phyloP scores from a whole-genome alignment of 2,329 filamentous ascomycete genomes.

The Ceratocystis ficicola region DNA sequence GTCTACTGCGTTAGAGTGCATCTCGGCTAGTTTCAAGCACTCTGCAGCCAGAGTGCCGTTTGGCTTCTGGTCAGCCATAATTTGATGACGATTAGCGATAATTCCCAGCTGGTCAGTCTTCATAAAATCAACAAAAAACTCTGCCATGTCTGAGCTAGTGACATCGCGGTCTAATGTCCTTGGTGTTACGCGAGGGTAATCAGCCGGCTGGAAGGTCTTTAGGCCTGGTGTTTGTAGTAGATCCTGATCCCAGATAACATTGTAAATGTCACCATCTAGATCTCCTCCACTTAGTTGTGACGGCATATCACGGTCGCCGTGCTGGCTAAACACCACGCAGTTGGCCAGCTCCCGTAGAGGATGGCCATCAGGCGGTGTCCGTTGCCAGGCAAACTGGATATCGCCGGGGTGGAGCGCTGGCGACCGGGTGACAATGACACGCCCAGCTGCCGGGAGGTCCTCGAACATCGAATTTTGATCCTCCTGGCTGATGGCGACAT shows the following conservation, averaged over 20 bases:
- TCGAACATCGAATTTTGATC: conserved; percentile 5
- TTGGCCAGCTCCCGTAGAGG: conserved; percentile 53
- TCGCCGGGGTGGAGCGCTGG: conserved; percentile 75
- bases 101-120: conserved; percentile 51
- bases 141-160: conserved; percentile 52
- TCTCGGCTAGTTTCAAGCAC: conserved; percentile 45
- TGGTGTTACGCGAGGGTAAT: conserved; percentile 52
- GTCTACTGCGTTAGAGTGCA: conserved; percentile 62
- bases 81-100: conserved; percentile 52
- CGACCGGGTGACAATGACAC: conserved; percentile 59
- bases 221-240: conserved; percentile 33
- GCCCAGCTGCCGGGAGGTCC: conserved; percentile 25
- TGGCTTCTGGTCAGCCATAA: conserved; percentile 46
- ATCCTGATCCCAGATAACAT: conserved; percentile 58
- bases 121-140: conserved; percentile 75
- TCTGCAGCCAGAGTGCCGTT: conserved; percentile 40
- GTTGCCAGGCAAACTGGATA: conserved; percentile 52
- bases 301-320: conserved; percentile 60
- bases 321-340: conserved; percentile 65
- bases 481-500: conserved; percentile 42
- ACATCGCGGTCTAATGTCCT: conserved; percentile 51
- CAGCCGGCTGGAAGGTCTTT: conserved; percentile 40
- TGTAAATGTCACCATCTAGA: conserved; percentile 71
- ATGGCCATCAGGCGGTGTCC: conserved; percentile 47
- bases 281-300: conserved; percentile 72